Evolutionary conservation across 495 filamentous ascomycete genomes (phyloP).

Genomic region (Delitschia confertaspora): DNA sequence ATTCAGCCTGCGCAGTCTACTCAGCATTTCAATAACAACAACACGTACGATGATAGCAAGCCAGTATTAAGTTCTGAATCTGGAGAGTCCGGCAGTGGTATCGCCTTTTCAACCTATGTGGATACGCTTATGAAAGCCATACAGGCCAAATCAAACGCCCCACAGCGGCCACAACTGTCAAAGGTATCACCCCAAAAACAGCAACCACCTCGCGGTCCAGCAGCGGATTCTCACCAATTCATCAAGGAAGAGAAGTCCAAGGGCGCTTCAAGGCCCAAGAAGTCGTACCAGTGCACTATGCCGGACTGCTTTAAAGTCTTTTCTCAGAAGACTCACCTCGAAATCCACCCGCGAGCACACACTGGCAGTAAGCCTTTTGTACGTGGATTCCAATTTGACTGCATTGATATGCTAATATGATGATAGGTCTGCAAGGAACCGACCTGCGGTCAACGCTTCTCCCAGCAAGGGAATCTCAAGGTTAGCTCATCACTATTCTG

Average conservation of each 20-base stretch:
- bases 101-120: slow-evolving; percentile 66
- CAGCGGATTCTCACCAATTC: slow-evolving; percentile 6
- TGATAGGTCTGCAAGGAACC: slow-evolving; percentile 61
- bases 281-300: slow-evolving; percentile 65
- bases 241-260: slow-evolving; percentile 5
- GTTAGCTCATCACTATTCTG: slow-evolving; percentile 40
- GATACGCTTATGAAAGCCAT: slow-evolving; percentile 85
- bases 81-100: slow-evolving; percentile 21
- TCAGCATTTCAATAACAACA: no score
- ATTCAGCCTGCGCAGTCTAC: slow-evolving; percentile 21
- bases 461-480: slow-evolving; percentile 78
- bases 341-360: slow-evolving; percentile 81
- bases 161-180: slow-evolving; percentile 28
- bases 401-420: slow-evolving; percentile 4
- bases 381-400: slow-evolving; percentile 37
- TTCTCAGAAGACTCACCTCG: slow-evolving; percentile 82
- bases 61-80: slow-evolving; percentile 1
- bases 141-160: slow-evolving; percentile 53
- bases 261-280: slow-evolving; percentile 36
- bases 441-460: slow-evolving; percentile 68
- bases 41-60: slow-evolving; percentile 4
- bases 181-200: slow-evolving; percentile 8
- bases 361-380: slow-evolving; percentile 87
- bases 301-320: slow-evolving; percentile 71
- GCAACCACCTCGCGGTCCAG: background rate